Base-by-base conservation (phyloP, 257 asterid species). In the Linaria vulgaris region DNA sequence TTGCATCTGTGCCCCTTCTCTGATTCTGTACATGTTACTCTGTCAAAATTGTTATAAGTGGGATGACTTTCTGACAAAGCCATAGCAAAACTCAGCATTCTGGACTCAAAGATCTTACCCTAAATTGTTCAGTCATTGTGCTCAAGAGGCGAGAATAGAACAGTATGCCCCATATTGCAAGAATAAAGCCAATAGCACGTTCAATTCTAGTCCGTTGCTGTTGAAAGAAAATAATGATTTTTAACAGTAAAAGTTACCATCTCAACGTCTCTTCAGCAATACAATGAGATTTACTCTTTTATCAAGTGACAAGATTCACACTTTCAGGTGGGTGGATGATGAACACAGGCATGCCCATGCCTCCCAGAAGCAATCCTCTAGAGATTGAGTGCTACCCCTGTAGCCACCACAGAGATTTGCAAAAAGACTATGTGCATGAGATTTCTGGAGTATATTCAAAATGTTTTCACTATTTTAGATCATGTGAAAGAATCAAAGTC, bases 311-410 rank as follows among this genome's bases (percentile, higher is more conserved):
- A 58, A 71, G 65, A 76, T 61, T 71, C 91, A 70, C 81, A 92
- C 99, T 87, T 80, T 89, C 74, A 92, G 79, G 78, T 92, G 97
- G 27, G 99, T 92, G 53, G 99, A 92, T 53, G 99, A 92, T 74
- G 99, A 92, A 74, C 94, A 83, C 19, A 92, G 76, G 76, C 99
- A 92, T 44, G 99, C 99, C 99, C 99, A 92, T 56, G 99, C 99
- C 83, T 92, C 97, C 97, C 99, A 92, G 58, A 78, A 87, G 86
- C 99, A 92, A 74, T 92, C 99, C 83, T 92, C 99, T 25, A 92
- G 87, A 68, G 96, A 77, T 61, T 84, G 87, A 68, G 73, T 51
- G 70, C 72, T 69, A 30, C 83, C 84, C 91, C 99, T 89, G 91
- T 67, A 55, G 67, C 64, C 70, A 69, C 72, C 82, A 77, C 9